phyloP scores from a whole-genome alignment of 768 basidiomycete genomes.

The Mycena amicta region DNA sequence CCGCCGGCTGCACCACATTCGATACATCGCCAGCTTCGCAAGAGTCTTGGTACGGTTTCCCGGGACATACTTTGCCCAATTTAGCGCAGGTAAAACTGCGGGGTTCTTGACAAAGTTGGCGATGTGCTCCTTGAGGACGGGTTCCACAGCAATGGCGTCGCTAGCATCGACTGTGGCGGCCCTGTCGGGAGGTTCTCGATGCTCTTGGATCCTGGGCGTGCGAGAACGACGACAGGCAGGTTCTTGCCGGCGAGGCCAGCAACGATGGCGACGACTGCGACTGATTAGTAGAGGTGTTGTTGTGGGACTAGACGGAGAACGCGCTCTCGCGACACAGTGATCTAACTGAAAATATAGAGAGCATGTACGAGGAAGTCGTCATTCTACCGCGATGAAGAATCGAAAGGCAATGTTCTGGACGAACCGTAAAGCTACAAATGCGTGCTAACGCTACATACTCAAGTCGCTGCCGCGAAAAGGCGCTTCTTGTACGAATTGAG shows the following conservation, averaged over 20 bases:
- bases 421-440: not conserved
- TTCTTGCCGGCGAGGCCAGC: slow-evolving; percentile 51
- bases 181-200: slow-evolving; percentile 21
- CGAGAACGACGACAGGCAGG: slow-evolving; percentile 18
- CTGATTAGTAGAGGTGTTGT: not conserved
- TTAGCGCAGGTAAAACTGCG: slow-evolving; percentile 15
- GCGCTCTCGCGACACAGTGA: too few species aligned
- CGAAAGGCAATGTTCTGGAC: not conserved
- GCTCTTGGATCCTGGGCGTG: slow-evolving; percentile 11
- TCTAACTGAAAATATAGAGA: too few species aligned
- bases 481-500: slow-evolving; percentile 78
- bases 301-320: too few species aligned
- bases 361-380: too few species aligned
- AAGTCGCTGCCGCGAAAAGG: slow-evolving; percentile 10
- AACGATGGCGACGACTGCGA: slow-evolving; percentile 28
- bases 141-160: slow-evolving; percentile 25
- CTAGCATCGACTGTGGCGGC: slow-evolving; percentile 30
- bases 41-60: slow-evolving; percentile 16
- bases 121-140: slow-evolving; percentile 30
- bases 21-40: slow-evolving; percentile 25
- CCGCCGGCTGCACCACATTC: slow-evolving; percentile 21
- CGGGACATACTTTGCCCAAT: slow-evolving; percentile 23
- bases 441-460: not conserved
- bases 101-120: slow-evolving; percentile 26
- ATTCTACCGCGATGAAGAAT: not conserved